A percentile compares a stretch with the other conserved stretches of the same genome.
Evolutionary conservation across 2,329 filamentous ascomycete genomes (phyloP).

Genomic region (Pseudogymnoascus sp.): DNA sequence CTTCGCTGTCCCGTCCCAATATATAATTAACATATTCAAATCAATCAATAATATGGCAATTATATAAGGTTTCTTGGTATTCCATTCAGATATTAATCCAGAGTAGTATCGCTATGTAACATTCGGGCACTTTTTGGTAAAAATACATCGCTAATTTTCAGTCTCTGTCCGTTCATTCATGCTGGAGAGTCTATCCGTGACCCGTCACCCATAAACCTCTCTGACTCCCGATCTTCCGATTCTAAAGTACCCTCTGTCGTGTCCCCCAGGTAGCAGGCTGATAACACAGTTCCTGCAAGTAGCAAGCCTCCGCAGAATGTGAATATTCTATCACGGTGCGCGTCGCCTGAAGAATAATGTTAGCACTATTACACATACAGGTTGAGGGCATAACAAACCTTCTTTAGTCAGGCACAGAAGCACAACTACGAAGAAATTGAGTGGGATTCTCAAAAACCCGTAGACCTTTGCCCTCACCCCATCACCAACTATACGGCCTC

Average conservation of each 20-base stretch:
- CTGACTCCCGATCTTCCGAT: not conserved
- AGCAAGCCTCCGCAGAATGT: slow-evolving; percentile 8
- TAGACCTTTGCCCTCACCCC: slow-evolving; percentile 46
- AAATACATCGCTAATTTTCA: not conserved
- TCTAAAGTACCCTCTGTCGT: not conserved
- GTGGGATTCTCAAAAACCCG: slow-evolving; percentile 46
- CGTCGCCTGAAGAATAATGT: not conserved
- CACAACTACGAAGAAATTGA: slow-evolving; percentile 49
- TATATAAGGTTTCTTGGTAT: not conserved
- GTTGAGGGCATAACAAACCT: slow-evolving; percentile 20
- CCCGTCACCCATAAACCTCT: not conserved
- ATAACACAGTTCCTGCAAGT: not conserved
- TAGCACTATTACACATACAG: slow-evolving; percentile 9
- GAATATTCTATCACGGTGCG: slow-evolving; percentile 5
- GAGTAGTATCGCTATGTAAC: not conserved
- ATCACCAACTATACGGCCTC: slow-evolving; percentile 47
- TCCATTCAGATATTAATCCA: not conserved
- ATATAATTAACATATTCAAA: not conserved
- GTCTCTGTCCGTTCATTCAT: not conserved
- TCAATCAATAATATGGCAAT: not conserved
- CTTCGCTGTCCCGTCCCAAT: not conserved
- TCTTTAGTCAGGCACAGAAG: slow-evolving; percentile 39
- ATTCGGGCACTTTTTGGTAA: not conserved
- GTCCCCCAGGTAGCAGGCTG: slow-evolving; percentile 1
- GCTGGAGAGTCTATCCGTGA: not conserved